A percentile compares a stretch with the other conserved stretches of the same genome.
Conservation (phyloP, 768 basidiomycete species). For the Asterophora parasitica region DNA sequence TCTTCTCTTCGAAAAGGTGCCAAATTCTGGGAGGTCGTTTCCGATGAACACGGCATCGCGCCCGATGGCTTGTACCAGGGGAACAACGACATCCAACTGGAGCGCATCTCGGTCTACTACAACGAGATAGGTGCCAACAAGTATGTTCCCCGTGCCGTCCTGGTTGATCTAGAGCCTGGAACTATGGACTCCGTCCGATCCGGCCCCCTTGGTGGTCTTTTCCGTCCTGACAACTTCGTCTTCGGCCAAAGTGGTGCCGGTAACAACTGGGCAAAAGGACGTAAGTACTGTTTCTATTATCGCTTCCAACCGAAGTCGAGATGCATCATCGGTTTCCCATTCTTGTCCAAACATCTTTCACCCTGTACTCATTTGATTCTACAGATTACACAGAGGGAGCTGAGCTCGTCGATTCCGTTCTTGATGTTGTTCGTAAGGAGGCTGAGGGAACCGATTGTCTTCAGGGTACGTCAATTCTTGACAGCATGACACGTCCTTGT, state of each 20-base stretch:
- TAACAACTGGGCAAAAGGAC: slow-evolving; percentile 99
- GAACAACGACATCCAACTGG: slow-evolving; percentile 90
- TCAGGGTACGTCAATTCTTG: slow-evolving; percentile 59
- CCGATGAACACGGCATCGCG: slow-evolving; percentile 97
- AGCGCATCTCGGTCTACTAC: slow-evolving; percentile 97
- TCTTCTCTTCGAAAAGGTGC: slow-evolving; percentile 51
- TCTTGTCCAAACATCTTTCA: not conserved
- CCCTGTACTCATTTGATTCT: not conserved
- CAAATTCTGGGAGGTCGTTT: slow-evolving; percentile 97
- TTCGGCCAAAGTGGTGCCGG: slow-evolving; percentile 98
- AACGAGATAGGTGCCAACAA: slow-evolving; percentile 94
- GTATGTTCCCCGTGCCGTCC: slow-evolving; percentile 97
- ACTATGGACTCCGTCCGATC: slow-evolving; percentile 92
- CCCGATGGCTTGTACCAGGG: slow-evolving; percentile 92
- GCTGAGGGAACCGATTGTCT: slow-evolving; percentile 97
- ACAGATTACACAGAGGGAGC: slow-evolving; percentile 92
- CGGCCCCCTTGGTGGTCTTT: slow-evolving; percentile 84
- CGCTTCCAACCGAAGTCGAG: not conserved
- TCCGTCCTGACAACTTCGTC: slow-evolving; percentile 98
- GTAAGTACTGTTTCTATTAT: slow-evolving; percentile 45
- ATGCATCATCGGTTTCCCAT: not conserved
- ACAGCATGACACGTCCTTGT: slow-evolving; percentile 1
- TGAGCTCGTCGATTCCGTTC: slow-evolving; percentile 95
- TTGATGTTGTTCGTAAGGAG: slow-evolving; percentile 98
- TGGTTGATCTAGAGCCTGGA: slow-evolving; percentile 97